A percentile compares a stretch with the other conserved stretches of the same genome.
phyloP scores from a whole-genome alignment of 257 asterid species.

The Plantago elongata region DNA sequence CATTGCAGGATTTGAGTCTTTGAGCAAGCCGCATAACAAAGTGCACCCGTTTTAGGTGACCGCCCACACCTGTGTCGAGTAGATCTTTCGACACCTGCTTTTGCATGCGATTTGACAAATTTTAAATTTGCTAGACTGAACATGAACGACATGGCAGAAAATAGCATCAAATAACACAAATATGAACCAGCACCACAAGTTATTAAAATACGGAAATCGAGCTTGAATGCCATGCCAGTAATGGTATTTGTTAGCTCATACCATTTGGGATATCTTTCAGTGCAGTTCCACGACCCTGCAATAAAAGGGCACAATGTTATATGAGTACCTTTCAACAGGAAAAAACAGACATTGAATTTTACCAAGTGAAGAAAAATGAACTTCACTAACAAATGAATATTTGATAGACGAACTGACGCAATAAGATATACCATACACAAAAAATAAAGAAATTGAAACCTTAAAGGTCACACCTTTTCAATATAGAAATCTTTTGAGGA shows the following conservation, averaged over 20 bases:
- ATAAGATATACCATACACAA: neutral
- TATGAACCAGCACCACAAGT: neutral
- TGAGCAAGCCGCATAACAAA: too few species aligned
- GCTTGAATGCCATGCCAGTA: slow-evolving; percentile 9
- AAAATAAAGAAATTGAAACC: neutral
- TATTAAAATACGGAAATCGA: neutral
- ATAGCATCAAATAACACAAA: slow-evolving; percentile 14
- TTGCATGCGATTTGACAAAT: neutral
- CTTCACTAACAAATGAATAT: neutral
- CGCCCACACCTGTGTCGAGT: too few species aligned
- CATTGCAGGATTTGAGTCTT: too few species aligned
- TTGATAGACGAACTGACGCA: neutral
- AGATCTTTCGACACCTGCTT: too few species aligned
- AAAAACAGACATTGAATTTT: neutral
- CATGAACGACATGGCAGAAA: slow-evolving; percentile 1
- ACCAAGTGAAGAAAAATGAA: neutral
- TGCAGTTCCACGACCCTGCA: slow-evolving; percentile 96
- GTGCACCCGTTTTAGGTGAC: too few species aligned
- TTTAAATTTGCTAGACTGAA: neutral
- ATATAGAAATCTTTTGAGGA: slow-evolving; percentile 52
- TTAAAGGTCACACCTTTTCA: slow-evolving; percentile 56
- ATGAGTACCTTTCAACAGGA: slow-evolving; percentile 16
- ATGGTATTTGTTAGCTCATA: slow-evolving; percentile 24
- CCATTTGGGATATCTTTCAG: slow-evolving; percentile 96
- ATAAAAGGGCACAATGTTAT: slow-evolving; percentile 11